Base-by-base conservation (phyloP, 306 rosid genomes). In the Hippophae tibetana region DNA sequence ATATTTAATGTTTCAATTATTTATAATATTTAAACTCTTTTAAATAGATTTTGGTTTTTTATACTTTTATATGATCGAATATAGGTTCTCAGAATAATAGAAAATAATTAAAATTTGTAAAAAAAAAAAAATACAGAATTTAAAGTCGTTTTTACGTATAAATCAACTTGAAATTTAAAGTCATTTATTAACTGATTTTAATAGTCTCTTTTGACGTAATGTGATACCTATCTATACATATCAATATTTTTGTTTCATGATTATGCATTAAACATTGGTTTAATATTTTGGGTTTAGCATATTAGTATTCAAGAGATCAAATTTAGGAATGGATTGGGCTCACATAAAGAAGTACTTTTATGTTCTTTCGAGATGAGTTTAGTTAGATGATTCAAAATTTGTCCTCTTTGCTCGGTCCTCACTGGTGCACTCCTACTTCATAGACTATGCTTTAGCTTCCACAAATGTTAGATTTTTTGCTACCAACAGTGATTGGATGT, bases 361-460 rank as follows among this genome's bases (percentile, higher is more conserved):
- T 66, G 42, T 92, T 42, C 85, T 92, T 26, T 74, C 89, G 9
- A 81, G 69, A 75, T 96, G 99, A 74, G 99, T 92, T 26, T 90
- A 78, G 81, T 80, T 68, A 73, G 99, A 87, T 69, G 99, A 96
- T 31, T 92, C 96, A 95, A 88, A n/a, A 73, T 88, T 92, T 31
- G 99, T 88, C 56, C 85, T 92, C 43, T 95, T 92, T 27, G 99
- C 99, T 7, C 89, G 99, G 23, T 92, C 88, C 83, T 92, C 99
- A 7, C 95, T 96, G 0, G 58, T 92, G 69, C 99, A 96, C 1
- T 92, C 96, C 8, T 92, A 88, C 47, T 65, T 92, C 54, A 84
- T 92, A 69, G 88, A 92, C 70, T 92, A 92, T 56, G 88, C 96
- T 11, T 82, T 92, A 5, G 99, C 96, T 43, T 96, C 99, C 0